phyloP scores from a whole-genome alignment of 2,329 filamentous ascomycete genomes.

The Penicillium palitans region DNA sequence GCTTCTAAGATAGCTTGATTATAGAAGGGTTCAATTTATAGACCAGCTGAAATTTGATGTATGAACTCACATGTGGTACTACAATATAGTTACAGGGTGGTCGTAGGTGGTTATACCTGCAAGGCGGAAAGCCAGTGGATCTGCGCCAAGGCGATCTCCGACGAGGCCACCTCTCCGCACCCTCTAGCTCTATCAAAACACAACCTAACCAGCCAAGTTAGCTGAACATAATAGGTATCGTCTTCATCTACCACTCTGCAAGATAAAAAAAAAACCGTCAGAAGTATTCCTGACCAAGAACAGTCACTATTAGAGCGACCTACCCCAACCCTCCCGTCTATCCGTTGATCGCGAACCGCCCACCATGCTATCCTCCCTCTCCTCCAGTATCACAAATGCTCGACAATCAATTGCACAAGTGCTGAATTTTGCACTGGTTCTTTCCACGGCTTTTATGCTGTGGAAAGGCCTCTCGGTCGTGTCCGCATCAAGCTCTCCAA shows the following conservation, averaged over 20 bases:
- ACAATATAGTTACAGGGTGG: neutral
- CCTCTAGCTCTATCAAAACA: constrained; percentile 10
- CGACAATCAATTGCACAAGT: constrained; percentile 79
- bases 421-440: constrained; percentile 86
- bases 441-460: constrained; percentile 59
- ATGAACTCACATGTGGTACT: neutral
- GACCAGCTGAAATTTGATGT: neutral
- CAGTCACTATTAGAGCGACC: neutral
- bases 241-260: neutral
- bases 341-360: constrained; percentile 25
- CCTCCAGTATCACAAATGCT: constrained; percentile 61
- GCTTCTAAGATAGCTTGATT: neutral
- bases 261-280: neutral
- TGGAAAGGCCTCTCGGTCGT: constrained; percentile 85
- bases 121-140: constrained; percentile 6
- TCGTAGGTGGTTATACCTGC: neutral
- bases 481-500: constrained; percentile 70
- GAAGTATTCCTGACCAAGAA: neutral
- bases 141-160: constrained; percentile 15
- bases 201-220: neutral
- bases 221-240: neutral
- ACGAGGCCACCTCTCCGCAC: constrained; percentile 26
- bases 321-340: constrained; percentile 5
- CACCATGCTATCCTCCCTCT: constrained; percentile 67
- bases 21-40: neutral